Evolutionary conservation across 106 monocot species (phyloP).

Genomic region (Hemerocallis citrina): DNA sequence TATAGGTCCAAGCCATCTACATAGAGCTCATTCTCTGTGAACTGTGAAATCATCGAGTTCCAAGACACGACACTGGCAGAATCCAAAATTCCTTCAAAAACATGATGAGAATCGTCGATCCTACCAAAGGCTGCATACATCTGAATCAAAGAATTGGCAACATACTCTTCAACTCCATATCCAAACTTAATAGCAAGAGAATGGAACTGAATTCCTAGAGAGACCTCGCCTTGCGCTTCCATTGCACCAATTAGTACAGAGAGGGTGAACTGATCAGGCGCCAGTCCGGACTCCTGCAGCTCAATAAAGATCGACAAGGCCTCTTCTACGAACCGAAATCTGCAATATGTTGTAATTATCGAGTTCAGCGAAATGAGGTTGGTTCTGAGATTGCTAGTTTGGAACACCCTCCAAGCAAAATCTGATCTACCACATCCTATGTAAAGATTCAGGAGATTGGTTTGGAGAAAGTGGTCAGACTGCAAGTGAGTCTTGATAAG

Average conservation of each 20-base stretch:
- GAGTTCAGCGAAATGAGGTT: conserved; percentile 20
- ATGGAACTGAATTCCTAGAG: conserved; percentile 16
- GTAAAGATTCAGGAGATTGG: conserved; percentile 18
- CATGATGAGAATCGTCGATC: conserved; percentile 6
- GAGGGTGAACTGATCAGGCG: conserved; percentile 23
- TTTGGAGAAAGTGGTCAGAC: background rate
- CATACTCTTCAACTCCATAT: conserved; percentile 21
- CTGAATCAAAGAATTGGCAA: conserved; percentile 26
- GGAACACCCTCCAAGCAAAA: conserved; percentile 16
- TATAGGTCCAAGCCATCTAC: conserved; percentile 11
- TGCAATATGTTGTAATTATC: conserved; percentile 9
- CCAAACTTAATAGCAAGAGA: conserved; percentile 18
- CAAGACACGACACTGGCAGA: background rate
- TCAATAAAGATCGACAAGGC: conserved; percentile 20
- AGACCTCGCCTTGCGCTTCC: background rate
- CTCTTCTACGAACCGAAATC: background rate
- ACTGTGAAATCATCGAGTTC: conserved; percentile 27
- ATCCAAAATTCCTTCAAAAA: conserved; percentile 7
- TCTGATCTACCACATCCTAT: conserved; percentile 6
- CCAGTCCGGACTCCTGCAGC: conserved; percentile 2
- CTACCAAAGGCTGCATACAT: conserved; percentile 19
- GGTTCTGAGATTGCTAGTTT: conserved; percentile 1
- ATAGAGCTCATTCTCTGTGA: conserved; percentile 8
- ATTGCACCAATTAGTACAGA: conserved; percentile 5
- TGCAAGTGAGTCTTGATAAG: conserved; percentile 17